Conservation (phyloP, 768 basidiomycete species). For the Mycena floridula region DNA sequence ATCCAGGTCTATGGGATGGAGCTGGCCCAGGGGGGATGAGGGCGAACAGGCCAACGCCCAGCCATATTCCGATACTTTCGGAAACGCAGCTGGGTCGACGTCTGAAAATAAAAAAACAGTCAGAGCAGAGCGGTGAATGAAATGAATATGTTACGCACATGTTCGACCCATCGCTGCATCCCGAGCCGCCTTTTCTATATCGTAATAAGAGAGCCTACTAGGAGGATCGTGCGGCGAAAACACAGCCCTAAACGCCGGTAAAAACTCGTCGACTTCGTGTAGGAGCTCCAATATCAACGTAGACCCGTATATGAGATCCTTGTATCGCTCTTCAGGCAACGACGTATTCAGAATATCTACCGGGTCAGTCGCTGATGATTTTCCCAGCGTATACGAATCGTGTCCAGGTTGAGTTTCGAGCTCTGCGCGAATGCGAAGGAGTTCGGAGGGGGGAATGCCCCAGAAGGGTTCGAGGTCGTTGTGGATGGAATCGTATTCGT, state of each 20-base stretch:
- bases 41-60: conserved; percentile 10
- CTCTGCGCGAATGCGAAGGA: conserved; percentile 28
- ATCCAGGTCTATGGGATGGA: conserved; percentile 24
- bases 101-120: neutral
- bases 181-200: neutral
- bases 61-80: conserved; percentile 2
- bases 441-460: conserved; percentile 45
- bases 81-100: neutral
- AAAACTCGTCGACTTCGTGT: conserved; percentile 27
- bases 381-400: conserved; percentile 32
- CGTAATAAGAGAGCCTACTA: conserved; percentile 26
- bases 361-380: conserved; percentile 13
- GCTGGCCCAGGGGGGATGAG: conserved; percentile 1
- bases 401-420: conserved; percentile 30
- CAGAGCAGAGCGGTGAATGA: neutral
- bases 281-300: conserved; percentile 1
- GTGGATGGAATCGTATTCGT: conserved; percentile 77
- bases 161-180: neutral
- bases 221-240: conserved; percentile 49
- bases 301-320: neutral
- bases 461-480: conserved; percentile 83
- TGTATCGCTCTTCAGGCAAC: neutral
- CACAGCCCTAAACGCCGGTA: conserved; percentile 44
- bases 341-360: neutral
- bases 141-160: neutral